These are phyloP conservation scores for Linnemannia exigua DNA, from an alignment of 192 early-diverging fungal species.

Conservation along the genomic window DNA sequence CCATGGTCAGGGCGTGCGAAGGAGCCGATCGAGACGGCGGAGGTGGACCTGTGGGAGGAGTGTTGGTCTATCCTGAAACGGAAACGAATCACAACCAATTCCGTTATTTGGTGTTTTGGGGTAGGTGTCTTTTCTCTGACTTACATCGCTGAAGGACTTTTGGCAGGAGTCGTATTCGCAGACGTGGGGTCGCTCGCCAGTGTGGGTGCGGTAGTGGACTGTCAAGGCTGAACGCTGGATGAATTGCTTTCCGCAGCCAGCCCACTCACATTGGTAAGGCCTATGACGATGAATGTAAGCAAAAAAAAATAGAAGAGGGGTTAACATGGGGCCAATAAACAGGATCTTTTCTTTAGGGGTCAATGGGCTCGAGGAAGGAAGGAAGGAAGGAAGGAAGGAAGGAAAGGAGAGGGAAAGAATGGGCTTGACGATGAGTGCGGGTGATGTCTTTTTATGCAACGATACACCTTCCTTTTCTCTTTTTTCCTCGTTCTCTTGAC, in stretches of 20 bases:
- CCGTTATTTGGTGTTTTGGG: not conserved
- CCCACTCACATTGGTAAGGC: slow-evolving; percentile 74
- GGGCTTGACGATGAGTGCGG: not conserved
- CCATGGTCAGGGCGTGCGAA: slow-evolving; percentile 1
- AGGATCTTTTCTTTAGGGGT: not conserved
- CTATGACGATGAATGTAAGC: slow-evolving; percentile 7
- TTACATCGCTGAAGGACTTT: slow-evolving; percentile 81
- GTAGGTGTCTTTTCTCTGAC: not conserved
- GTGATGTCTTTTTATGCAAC: not conserved
- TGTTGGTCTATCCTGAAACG: slow-evolving; percentile 9
- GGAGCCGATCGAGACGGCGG: not conserved
- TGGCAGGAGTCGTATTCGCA: slow-evolving; percentile 76
- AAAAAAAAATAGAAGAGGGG: slow-evolving; percentile 1
- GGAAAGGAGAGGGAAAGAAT: not conserved
- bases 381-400: not conserved
- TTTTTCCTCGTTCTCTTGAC: not conserved
- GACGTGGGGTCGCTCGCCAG: slow-evolving; percentile 77
- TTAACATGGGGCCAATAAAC: slow-evolving; percentile 16
- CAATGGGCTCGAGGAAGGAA: not conserved
- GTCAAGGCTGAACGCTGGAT: slow-evolving; percentile 85
- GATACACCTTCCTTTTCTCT: not conserved
- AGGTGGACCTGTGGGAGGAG: not conserved
- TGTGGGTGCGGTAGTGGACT: slow-evolving; percentile 81
- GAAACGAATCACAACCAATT: not conserved
- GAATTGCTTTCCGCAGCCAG: slow-evolving; percentile 80